Evolutionary conservation across 345 rosid genomes (phyloP).

Genomic region (Odontarrhena argentea): DNA sequence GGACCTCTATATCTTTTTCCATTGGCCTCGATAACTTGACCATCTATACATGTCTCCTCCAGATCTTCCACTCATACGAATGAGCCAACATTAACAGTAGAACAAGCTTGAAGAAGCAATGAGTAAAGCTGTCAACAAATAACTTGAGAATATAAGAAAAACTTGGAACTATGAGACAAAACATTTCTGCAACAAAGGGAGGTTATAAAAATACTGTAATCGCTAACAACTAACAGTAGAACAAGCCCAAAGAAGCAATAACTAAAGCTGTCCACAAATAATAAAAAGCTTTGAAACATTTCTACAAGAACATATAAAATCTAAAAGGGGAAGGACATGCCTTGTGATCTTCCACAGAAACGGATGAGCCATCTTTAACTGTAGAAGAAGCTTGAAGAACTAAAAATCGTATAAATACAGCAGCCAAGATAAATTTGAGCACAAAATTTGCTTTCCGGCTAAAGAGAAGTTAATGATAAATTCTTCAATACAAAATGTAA

Average conservation of each 20-base stretch:
- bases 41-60: slow-evolving; percentile 87
- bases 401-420: too few species aligned
- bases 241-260: slow-evolving; percentile 39
- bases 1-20: slow-evolving; percentile 69
- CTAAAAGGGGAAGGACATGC: too few species aligned
- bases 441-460: slow-evolving; percentile 6
- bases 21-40: slow-evolving; percentile 70
- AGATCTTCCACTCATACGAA: slow-evolving; percentile 89
- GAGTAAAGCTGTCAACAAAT: slow-evolving; percentile 1
- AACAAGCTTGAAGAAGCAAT: slow-evolving; percentile 40
- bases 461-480: slow-evolving; percentile 2
- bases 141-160: slow-evolving; percentile 3
- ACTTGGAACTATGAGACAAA: slow-evolving; percentile 1
- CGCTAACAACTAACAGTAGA: not conserved
- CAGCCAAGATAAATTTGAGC: not conserved
- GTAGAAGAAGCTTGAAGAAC: too few species aligned
- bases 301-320: too few species aligned
- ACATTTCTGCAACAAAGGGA: not conserved
- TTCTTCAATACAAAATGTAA: slow-evolving; percentile 25
- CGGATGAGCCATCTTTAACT: too few species aligned
- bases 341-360: too few species aligned
- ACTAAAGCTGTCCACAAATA: slow-evolving; percentile 2
- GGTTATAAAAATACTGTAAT: not conserved
- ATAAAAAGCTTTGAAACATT: not conserved
- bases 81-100: slow-evolving; percentile 61